Percentiles rank a stretch among this genome's conserved stretches.
Conservation (phyloP, 2,329 filamentous ascomycete genomes). For the Pseudopyrenochaeta lycopersici region DNA sequence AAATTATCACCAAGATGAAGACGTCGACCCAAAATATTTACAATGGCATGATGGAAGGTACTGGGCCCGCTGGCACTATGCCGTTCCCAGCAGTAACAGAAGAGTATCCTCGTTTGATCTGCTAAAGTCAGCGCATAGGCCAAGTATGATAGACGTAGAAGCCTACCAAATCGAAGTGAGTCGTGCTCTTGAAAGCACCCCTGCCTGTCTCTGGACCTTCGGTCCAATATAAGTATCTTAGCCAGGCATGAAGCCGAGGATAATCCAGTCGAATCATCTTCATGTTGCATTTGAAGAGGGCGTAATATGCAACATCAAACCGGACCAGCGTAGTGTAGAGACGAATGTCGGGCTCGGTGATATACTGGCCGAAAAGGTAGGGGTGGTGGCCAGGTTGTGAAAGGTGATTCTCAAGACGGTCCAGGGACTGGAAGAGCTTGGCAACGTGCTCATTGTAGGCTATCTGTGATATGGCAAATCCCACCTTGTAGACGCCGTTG, state of each 20-base stretch:
- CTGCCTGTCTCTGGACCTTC: constrained; percentile 35
- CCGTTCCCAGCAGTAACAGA: constrained; percentile 32
- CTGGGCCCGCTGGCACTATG: constrained; percentile 29
- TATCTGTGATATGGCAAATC: constrained; percentile 84
- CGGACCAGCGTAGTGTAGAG: constrained; percentile 66
- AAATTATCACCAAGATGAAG: too few species aligned
- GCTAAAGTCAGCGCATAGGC: constrained; percentile 4
- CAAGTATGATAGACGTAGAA: neutral
- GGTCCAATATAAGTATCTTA: constrained; percentile 86
- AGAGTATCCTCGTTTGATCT: constrained; percentile 45
- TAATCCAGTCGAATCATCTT: constrained; percentile 86
- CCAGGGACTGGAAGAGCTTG: constrained; percentile 78
- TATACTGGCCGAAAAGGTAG: constrained; percentile 75
- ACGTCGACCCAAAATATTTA: neutral
- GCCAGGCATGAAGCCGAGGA: constrained; percentile 80
- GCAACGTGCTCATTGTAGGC: constrained; percentile 81
- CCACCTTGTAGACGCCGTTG: constrained; percentile 67
- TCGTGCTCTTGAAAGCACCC: constrained; percentile 41
- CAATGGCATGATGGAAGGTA: constrained; percentile 30
- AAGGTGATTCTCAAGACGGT: constrained; percentile 78
- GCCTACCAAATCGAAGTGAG: constrained; percentile 36
- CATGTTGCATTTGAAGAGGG: constrained; percentile 79
- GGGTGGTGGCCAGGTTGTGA: constrained; percentile 60
- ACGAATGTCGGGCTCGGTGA: constrained; percentile 60
- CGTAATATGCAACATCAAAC: constrained; percentile 63